These are phyloP conservation scores for Cryptomeria japonica DNA, from an alignment of 75 land plant genomes.

Conservation along the genomic window DNA sequence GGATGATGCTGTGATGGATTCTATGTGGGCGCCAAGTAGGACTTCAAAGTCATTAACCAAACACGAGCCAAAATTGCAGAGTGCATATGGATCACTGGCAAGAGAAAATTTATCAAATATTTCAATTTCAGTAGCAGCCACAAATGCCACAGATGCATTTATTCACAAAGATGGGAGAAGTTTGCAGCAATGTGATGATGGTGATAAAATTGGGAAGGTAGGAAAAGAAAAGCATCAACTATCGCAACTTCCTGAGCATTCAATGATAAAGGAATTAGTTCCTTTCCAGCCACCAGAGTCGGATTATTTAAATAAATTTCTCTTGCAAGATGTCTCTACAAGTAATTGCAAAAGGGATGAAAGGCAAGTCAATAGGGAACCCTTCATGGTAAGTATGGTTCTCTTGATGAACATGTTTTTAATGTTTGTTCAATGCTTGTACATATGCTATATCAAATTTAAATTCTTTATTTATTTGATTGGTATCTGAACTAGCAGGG, in stretches of 20 bases:
- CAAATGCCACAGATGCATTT: constrained; percentile 23
- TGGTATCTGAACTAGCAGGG: constrained; percentile 10
- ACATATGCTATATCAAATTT: background rate
- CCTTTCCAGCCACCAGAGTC: background rate
- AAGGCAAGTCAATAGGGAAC: background rate
- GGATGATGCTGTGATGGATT: constrained; percentile 22
- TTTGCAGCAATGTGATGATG: constrained; percentile 20
- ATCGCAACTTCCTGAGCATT: constrained; percentile 3
- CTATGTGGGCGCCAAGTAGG: constrained; percentile 16
- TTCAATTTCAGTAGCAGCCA: constrained; percentile 17
- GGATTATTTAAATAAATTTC: background rate
- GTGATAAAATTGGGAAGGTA: background rate
- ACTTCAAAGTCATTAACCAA: constrained; percentile 23
- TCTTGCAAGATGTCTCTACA: constrained; percentile 9
- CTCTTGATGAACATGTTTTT: background rate
- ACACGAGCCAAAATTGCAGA: constrained; percentile 16
- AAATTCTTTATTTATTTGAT: background rate
- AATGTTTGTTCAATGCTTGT: background rate
- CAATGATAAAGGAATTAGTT: background rate
- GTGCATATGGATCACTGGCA: constrained; percentile 9
- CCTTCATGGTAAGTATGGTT: constrained; percentile 9
- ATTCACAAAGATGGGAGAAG: constrained; percentile 25
- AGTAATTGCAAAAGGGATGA: constrained; percentile 3
- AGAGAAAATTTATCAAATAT: constrained; percentile 19
- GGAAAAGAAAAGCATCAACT: constrained; percentile 6